Evolutionary conservation across 805 yeast species (phyloP), one percentile per base, ranked within the genome.

Genomic region (Schwanniomyces yamadae): DNA sequence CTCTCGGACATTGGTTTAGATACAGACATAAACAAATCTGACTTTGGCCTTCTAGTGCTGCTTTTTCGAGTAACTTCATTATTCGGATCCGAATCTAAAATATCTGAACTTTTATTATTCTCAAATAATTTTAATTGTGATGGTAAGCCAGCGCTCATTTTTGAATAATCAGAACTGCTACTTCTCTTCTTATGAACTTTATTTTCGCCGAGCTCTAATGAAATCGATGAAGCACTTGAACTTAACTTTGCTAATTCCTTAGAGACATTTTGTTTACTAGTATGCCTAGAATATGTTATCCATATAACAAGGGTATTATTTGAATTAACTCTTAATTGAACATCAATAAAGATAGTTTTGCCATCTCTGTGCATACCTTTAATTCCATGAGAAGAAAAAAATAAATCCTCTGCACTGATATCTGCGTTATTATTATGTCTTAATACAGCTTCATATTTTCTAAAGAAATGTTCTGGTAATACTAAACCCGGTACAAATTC

Each of bases 401-500:
- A 82, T 31, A 78, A 60, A 3, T 59, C 51, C 16, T 73, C 73
- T 56, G 61, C 30, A 54, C 57, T 46, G 48, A 44, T 52, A 9
- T 29, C 25, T n/a, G 55, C 49, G 6, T 32, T 43, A 11, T 45
- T 47, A 18, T 42, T 39, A 15, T 37, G 39, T 40, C 42, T 39
- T 41, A 63, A 45, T 36, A 72, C 66, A 0, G 84, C 80, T 38
- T 71, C 69, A 35, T 78, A 70, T 45, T 81, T 80, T 43, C 97
- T 73, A 63, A 91, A 89, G 54, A 84, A 83, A 59, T 89, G 96
- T 57, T 90, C 98, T 0, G 97, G 95, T 9, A 90, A 63, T 0
- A 90, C 96, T 33, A 86, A 61, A 1, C 96, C 96, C 0, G 83
- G 77, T 5, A 50, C 55, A 16, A 63, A 36, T 14, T 50, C 46